phyloP scores from a whole-genome alignment of 2,329 filamentous ascomycete genomes.

The Tolypocladium tundrense region DNA sequence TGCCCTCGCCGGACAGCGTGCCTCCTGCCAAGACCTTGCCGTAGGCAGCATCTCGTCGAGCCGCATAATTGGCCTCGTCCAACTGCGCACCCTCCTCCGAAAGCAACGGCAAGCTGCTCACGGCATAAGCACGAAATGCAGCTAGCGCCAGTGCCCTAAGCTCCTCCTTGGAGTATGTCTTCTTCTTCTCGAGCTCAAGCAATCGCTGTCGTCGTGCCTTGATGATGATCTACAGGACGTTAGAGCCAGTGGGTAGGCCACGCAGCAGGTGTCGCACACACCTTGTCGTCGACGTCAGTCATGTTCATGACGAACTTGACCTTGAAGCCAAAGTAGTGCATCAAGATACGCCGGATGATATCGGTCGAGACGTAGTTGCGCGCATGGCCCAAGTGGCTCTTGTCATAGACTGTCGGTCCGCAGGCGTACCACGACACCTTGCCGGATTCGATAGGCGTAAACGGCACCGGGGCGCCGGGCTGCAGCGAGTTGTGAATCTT shows the following conservation, averaged over 20 bases:
- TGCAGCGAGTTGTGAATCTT: slow-evolving; percentile 73
- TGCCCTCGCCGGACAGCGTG: slow-evolving; percentile 44
- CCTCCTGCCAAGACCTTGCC: slow-evolving; percentile 44
- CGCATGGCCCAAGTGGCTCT: slow-evolving; percentile 73
- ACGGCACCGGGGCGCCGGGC: slow-evolving; percentile 60
- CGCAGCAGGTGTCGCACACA: slow-evolving; percentile 15
- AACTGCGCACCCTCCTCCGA: slow-evolving; percentile 30
- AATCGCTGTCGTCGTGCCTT: slow-evolving; percentile 67
- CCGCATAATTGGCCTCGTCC: slow-evolving; percentile 38
- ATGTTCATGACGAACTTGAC: slow-evolving; percentile 91
- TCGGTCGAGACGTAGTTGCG: slow-evolving; percentile 88
- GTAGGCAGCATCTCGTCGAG: slow-evolving; percentile 41
- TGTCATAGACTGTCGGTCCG: slow-evolving; percentile 78
- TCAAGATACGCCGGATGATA: slow-evolving; percentile 72
- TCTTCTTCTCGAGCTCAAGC: slow-evolving; percentile 68
- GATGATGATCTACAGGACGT: slow-evolving; percentile 39
- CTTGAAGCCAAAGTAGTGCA: slow-evolving; percentile 73
- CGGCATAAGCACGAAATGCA: slow-evolving; percentile 46
- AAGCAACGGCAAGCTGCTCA: slow-evolving; percentile 44
- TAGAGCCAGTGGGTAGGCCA: not conserved
- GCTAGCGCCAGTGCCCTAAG: slow-evolving; percentile 35
- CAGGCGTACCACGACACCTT: slow-evolving; percentile 83
- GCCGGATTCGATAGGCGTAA: slow-evolving; percentile 60
- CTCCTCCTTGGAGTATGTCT: slow-evolving; percentile 40
- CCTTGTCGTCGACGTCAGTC: slow-evolving; percentile 73